These are phyloP conservation scores for Fusarium sp. DNA, from an alignment of 2,329 filamentous ascomycete species.

Conservation along the genomic window DNA sequence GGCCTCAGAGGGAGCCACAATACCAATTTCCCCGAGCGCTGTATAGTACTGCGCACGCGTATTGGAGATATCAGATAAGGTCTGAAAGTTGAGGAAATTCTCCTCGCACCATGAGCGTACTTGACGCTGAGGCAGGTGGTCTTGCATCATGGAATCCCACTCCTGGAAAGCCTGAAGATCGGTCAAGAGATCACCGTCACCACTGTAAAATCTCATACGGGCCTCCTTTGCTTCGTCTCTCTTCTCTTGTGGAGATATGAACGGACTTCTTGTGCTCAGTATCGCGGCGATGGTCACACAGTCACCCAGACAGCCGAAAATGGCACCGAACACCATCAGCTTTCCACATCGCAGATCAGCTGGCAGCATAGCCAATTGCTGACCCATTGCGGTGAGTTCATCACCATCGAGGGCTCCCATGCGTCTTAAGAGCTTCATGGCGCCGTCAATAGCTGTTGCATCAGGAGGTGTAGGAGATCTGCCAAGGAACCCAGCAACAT, in stretches of 20 bases:
- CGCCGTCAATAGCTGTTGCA: conserved; percentile 85
- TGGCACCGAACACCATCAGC: conserved; percentile 92
- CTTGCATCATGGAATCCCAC: conserved; percentile 77
- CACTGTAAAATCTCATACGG: conserved; percentile 76
- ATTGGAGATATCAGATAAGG: conserved; percentile 87
- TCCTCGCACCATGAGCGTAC: conserved; percentile 83
- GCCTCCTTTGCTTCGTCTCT: conserved; percentile 85
- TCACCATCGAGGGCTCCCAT: conserved; percentile 92
- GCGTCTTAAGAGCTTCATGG: conserved; percentile 79
- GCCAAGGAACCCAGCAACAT: conserved; percentile 84
- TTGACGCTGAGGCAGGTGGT: conserved; percentile 69
- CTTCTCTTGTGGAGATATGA: conserved; percentile 84
- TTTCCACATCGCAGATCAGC: conserved; percentile 94
- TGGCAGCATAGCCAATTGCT: conserved; percentile 94
- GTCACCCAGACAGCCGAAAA: conserved; percentile 91
- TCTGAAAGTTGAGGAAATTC: conserved; percentile 86
- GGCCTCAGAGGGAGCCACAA: conserved; percentile 64
- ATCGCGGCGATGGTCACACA: conserved; percentile 91
- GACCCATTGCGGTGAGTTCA: conserved; percentile 88
- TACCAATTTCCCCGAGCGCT: conserved; percentile 86
- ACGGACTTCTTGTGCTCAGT: conserved; percentile 88
- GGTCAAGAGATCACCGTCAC: conserved; percentile 88
- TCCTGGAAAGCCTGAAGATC: conserved; percentile 86
- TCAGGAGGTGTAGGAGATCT: conserved; percentile 92
- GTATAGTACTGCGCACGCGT: conserved; percentile 88